Evolutionary conservation across 2,329 filamentous ascomycete species (phyloP), one percentile per base, ranked within the genome.

Genomic region (Cladosporium sp.): DNA sequence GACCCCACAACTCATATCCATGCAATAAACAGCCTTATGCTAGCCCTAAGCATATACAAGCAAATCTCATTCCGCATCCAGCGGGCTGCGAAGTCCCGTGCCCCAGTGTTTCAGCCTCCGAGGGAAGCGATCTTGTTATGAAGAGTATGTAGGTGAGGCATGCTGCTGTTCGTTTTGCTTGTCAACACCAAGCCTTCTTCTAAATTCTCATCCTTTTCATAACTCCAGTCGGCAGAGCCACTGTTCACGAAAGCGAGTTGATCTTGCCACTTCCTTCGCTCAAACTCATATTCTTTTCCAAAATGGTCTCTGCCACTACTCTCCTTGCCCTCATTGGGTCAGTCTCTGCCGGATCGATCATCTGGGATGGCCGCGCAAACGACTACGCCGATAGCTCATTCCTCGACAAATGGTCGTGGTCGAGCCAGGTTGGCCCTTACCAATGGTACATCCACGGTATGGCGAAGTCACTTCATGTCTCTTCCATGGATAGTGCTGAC

Each of bases 361-460:
- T 85, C 7, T 88, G 85, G 85, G 84, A 87, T 69, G 85, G 85
- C 25, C 81, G 84, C 50, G 84, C 87, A 76, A 87, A 87, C 70
- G 79, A 83, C 57, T 73, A 85, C 62, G 73, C 74, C 15, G 75
- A 79, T 8, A 77, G 77, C 40, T 65, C 76, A 2, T 83, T 86
- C 68, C 76, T 87, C 28, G 75, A 78, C 65, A 78, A 79, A 39
- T 87, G 74, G 65, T 65, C 61, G 8, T 89, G 82, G 81, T 78
- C 78, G n/a, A 87, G 84, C 70, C 81, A 86, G 72, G 83, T 87
- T 65, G 84, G 84, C 1, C 80, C 84, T 0, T 90, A 88, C 73
- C 87, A 90, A 71, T 90, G 87, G 77, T 90, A 90, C 75, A 89
- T 89, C 69, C 87, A 90, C 74, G 88, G 42, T 45, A 28, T 24